These are phyloP conservation scores for Aurinia saxatilis DNA, from an alignment of 345 rosid genomes.

Conservation along the genomic window DNA sequence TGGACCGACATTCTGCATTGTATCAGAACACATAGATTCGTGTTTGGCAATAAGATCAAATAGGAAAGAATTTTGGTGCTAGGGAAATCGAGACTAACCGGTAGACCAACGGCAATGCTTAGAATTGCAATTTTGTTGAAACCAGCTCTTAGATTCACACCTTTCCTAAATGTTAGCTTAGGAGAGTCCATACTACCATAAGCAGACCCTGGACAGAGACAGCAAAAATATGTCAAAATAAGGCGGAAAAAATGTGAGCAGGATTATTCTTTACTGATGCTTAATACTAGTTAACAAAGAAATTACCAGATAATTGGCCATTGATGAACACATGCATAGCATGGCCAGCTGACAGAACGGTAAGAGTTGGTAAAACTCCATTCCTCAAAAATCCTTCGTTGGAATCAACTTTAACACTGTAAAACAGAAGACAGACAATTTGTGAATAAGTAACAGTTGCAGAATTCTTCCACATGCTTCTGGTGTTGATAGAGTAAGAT, in stretches of 20 bases:
- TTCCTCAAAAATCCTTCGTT: slow-evolving; percentile 54
- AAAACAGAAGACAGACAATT: background rate
- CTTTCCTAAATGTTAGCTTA: slow-evolving; percentile 58
- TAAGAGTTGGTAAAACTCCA: slow-evolving; percentile 50
- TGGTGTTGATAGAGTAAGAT: background rate
- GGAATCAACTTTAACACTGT: slow-evolving; percentile 40
- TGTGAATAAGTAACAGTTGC: background rate
- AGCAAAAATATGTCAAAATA: slow-evolving; percentile 8
- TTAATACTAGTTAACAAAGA: background rate
- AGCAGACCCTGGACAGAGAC: slow-evolving; percentile 55
- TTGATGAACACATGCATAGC: slow-evolving; percentile 90
- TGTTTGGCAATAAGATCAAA: background rate
- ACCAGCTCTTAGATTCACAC: slow-evolving; percentile 81
- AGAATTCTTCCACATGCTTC: background rate
- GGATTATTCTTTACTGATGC: background rate
- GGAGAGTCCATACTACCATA: slow-evolving; percentile 94
- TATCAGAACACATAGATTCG: slow-evolving; percentile 7
- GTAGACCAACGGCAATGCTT: slow-evolving; percentile 95
- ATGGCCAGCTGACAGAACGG: slow-evolving; percentile 84
- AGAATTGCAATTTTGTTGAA: slow-evolving; percentile 72
- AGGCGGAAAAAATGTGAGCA: background rate
- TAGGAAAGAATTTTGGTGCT: background rate
- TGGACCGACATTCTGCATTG: slow-evolving; percentile 85
- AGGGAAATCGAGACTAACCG: slow-evolving; percentile 47
- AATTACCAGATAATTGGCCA: slow-evolving; percentile 66